Evolutionary conservation across 306 rosid genomes (phyloP).

Genomic region (Rosa rugosa): DNA sequence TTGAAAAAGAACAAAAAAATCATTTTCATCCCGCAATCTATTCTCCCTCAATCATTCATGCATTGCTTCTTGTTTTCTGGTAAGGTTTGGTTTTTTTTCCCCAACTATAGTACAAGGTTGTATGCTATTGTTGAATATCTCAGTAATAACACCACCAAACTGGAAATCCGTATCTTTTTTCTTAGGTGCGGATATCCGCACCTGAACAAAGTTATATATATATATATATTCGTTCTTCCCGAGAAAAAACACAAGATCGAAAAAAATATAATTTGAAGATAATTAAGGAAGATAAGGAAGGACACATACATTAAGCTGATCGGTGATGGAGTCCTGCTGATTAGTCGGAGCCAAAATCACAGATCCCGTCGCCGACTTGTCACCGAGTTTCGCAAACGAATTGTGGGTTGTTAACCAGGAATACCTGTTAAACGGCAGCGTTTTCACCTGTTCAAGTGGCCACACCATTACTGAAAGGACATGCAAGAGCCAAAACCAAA

Average conservation of each 20-base stretch:
- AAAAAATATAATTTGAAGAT: not conserved
- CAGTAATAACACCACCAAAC: too few species aligned
- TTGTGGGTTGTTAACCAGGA: conserved; percentile 93
- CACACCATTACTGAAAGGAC: not conserved
- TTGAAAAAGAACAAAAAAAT: not conserved
- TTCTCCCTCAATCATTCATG: not conserved
- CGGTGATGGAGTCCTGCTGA: conserved; percentile 79
- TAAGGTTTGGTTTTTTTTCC: not conserved
- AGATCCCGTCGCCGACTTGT: conserved; percentile 65
- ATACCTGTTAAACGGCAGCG: conserved; percentile 78
- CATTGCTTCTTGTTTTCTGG: not conserved
- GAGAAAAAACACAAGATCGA: not conserved
- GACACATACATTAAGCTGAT: conserved; percentile 73
- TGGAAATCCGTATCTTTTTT: too few species aligned
- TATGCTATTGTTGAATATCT: not conserved
- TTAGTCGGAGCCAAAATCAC: conserved; percentile 61
- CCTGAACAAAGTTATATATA: too few species aligned
- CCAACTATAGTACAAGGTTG: not conserved
- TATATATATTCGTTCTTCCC: not conserved
- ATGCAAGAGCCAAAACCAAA: not conserved
- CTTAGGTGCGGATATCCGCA: too few species aligned
- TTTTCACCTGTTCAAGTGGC: conserved; percentile 50
- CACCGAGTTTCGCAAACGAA: conserved; percentile 66
- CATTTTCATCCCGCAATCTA: not conserved
- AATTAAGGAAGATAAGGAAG: not conserved